Conservation (phyloP, 2,329 filamentous ascomycete genomes). For the Sarocladium strictum region DNA sequence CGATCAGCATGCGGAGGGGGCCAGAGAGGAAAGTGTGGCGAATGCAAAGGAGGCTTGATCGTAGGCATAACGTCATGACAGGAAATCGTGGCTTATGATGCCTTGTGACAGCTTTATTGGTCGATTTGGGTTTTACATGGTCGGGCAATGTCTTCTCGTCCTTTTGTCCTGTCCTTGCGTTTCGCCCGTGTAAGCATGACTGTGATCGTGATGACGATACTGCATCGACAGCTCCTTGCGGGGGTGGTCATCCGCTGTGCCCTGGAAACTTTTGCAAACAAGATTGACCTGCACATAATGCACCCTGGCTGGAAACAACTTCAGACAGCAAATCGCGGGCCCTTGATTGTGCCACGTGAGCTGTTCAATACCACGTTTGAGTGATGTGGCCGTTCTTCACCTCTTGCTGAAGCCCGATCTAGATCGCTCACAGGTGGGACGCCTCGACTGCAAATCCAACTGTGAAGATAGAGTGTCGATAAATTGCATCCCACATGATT, state of each 20-base stretch:
- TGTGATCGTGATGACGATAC: not conserved
- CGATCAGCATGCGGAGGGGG: not conserved
- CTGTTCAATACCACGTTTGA: not conserved
- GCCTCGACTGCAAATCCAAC: slow-evolving; percentile 32
- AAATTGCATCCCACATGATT: slow-evolving; percentile 29
- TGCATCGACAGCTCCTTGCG: not conserved
- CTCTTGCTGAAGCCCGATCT: not conserved
- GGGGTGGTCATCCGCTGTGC: not conserved
- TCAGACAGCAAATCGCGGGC: not conserved
- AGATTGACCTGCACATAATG: not conserved
- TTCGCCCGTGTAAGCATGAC: not conserved
- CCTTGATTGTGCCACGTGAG: not conserved
- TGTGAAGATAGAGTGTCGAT: slow-evolving; percentile 29
- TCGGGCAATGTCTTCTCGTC: not conserved
- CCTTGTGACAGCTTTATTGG: not conserved
- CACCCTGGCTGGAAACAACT: not conserved
- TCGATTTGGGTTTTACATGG: not conserved
- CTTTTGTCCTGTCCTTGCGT: not conserved
- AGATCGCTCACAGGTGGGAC: slow-evolving; percentile 20
- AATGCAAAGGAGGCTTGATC: not conserved
- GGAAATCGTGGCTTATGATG: not conserved
- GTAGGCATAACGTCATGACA: not conserved
- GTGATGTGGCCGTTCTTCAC: no score
- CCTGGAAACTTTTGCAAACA: not conserved
- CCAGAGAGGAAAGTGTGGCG: not conserved